Evolutionary conservation across 1,139 yeast genomes (phyloP).

Genomic region (Kodamaea sp.): DNA sequence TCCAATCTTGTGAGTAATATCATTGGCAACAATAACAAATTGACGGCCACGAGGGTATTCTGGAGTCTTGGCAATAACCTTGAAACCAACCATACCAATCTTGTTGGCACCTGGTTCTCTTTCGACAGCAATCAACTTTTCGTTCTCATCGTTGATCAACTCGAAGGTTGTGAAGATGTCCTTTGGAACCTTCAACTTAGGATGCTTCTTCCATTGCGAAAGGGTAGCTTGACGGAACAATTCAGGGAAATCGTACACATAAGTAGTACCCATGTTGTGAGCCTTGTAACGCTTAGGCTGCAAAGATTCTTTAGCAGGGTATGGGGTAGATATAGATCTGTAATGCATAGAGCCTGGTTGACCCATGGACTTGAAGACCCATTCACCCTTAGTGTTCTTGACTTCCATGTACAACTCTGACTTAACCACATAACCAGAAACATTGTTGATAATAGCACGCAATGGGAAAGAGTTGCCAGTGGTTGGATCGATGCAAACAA

Average conservation of each 20-base stretch:
- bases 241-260: constrained; percentile 98
- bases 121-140: constrained; percentile 79
- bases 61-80: constrained; percentile 87
- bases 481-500: constrained; percentile 86
- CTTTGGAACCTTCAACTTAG: constrained; percentile 65
- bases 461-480: constrained; percentile 92
- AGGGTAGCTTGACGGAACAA: constrained; percentile 90
- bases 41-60: constrained; percentile 97
- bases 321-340: constrained; percentile 93
- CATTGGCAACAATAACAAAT: constrained; percentile 89
- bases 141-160: constrained; percentile 79
- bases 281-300: constrained; percentile 99
- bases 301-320: constrained; percentile 95
- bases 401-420: constrained; percentile 94
- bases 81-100: constrained; percentile 98
- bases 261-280: constrained; percentile 96
- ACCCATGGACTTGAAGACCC: constrained; percentile 95
- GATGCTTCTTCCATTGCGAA: constrained; percentile 77
- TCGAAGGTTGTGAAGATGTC: constrained; percentile 79
- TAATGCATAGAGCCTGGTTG: constrained; percentile 96
- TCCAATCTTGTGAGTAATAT: constrained; percentile 96
- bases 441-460: constrained; percentile 94
- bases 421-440: constrained; percentile 95
- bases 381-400: constrained; percentile 86
- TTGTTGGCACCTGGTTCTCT: constrained; percentile 96